phyloP scores from a whole-genome alignment of 2,329 filamentous ascomycete species.

The Exophiala aquamarina region DNA sequence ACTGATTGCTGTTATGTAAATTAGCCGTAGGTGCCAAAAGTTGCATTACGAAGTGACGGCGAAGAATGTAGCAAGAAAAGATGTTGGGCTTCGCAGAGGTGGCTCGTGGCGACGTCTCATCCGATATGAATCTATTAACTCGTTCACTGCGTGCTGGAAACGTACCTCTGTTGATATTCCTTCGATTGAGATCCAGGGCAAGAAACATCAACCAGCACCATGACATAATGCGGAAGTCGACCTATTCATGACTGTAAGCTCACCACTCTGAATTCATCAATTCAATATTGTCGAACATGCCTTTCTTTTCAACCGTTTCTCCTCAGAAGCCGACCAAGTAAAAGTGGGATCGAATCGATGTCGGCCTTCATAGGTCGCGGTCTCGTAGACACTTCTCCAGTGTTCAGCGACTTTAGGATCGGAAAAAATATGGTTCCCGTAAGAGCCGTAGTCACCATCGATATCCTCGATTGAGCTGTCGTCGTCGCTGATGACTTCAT shows the following conservation, averaged over 20 bases:
- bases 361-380: slow-evolving; percentile 51
- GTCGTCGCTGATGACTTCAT: slow-evolving; percentile 1
- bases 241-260: slow-evolving; percentile 5
- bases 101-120: too few relatives aligned
- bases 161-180: slow-evolving; percentile 44
- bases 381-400: slow-evolving; percentile 56
- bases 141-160: neutral
- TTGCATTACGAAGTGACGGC: too few relatives aligned
- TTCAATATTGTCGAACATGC: slow-evolving; percentile 4
- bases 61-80: too few relatives aligned
- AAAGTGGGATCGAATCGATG: slow-evolving; percentile 46
- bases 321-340: slow-evolving; percentile 24
- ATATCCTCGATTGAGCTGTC: slow-evolving; percentile 3
- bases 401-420: slow-evolving; percentile 54
- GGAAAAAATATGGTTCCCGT: slow-evolving; percentile 40
- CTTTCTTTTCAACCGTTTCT: slow-evolving; percentile 26
- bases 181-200: slow-evolving; percentile 54
- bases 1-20: slow-evolving; percentile 49
- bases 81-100: too few relatives aligned
- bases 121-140: too few relatives aligned
- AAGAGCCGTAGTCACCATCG: slow-evolving; percentile 9
- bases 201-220: slow-evolving; percentile 54
- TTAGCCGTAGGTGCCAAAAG: too few relatives aligned
- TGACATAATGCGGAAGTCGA: slow-evolving; percentile 31
- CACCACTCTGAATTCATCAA: too few relatives aligned